Conservation (phyloP, 2,329 filamentous ascomycete species). For the Fusarium haematococcum region DNA sequence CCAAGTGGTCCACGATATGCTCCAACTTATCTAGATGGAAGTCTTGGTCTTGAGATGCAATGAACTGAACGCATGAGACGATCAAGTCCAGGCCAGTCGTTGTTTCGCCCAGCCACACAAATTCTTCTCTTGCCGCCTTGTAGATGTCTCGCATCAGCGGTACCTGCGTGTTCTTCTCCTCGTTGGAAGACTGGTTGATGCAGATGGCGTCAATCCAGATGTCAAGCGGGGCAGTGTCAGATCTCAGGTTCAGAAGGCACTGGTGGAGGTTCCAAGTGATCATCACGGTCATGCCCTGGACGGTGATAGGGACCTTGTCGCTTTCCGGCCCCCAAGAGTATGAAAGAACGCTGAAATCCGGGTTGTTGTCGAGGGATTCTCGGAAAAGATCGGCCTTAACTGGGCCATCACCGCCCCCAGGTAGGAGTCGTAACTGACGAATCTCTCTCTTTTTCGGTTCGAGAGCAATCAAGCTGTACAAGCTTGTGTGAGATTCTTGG, state of each 20-base stretch:
- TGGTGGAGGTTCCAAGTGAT: not conserved
- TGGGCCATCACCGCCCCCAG: not conserved
- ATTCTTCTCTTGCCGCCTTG: not conserved
- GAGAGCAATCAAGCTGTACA: not conserved
- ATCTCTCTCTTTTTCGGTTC: not conserved
- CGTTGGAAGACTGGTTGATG: not conserved
- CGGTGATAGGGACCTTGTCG: not conserved
- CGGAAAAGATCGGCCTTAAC: not conserved
- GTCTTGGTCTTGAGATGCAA: not conserved
- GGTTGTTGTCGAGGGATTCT: not conserved
- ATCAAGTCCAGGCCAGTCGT: not conserved
- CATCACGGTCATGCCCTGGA: not conserved
- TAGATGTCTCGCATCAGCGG: not conserved
- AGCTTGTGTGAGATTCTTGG: not conserved
- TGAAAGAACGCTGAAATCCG: constrained; percentile 7
- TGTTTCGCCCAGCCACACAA: constrained; percentile 4
- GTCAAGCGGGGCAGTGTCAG: not conserved
- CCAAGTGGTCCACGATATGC: not conserved
- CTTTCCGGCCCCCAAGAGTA: constrained; percentile 1
- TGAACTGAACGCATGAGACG: not conserved
- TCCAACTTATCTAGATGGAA: not conserved
- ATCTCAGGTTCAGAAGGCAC: not conserved
- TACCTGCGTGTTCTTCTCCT: constrained; percentile 3
- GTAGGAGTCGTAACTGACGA: not conserved
- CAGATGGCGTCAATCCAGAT: constrained; percentile 12